Percentiles rank a stretch among this genome's conserved stretches.
Conservation (phyloP, 768 basidiomycete genomes). For the Dendrothele bispora region DNA sequence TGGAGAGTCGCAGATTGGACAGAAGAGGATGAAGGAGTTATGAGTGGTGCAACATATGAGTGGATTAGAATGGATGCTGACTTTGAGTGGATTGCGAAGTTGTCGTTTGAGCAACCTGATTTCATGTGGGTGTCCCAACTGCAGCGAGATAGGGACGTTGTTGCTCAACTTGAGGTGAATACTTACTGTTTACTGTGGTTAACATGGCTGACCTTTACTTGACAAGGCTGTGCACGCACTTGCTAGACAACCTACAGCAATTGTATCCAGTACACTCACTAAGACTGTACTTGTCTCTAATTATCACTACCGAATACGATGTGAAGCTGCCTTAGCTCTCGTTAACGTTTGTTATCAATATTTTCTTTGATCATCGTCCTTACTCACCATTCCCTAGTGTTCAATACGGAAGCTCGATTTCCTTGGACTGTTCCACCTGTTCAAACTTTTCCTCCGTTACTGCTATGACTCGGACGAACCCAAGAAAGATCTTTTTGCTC, state of each 20-base stretch:
- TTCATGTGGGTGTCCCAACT: slow-evolving; percentile 99
- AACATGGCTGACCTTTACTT: slow-evolving; percentile 1
- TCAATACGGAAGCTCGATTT: slow-evolving; percentile 82
- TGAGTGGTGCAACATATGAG: slow-evolving; percentile 97
- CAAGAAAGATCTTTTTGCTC: slow-evolving; percentile 79
- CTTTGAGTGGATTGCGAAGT: slow-evolving; percentile 96
- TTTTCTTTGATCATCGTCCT: slow-evolving; percentile 7
- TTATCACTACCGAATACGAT: slow-evolving; percentile 94
- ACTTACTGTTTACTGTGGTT: not conserved
- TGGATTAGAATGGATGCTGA: slow-evolving; percentile 99
- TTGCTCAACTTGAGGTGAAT: slow-evolving; percentile 93
- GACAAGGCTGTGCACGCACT: slow-evolving; percentile 87
- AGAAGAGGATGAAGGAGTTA: slow-evolving; percentile 90
- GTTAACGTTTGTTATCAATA: slow-evolving; percentile 54
- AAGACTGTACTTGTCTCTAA: slow-evolving; percentile 93
- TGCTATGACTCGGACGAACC: slow-evolving; percentile 87
- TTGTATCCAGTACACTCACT: slow-evolving; percentile 88
- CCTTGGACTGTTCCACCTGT: slow-evolving; percentile 90
- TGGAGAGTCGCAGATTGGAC: slow-evolving; percentile 99
- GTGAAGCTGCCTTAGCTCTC: slow-evolving; percentile 88
- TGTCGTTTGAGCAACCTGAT: slow-evolving; percentile 93
- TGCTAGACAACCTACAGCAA: slow-evolving; percentile 74
- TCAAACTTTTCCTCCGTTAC: slow-evolving; percentile 90
- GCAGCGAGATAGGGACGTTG: slow-evolving; percentile 93
- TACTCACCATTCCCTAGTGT: slow-evolving; percentile 52